Conservation (phyloP, 2,329 filamentous ascomycete species). For the Aspergillus ochraceoroseus region DNA sequence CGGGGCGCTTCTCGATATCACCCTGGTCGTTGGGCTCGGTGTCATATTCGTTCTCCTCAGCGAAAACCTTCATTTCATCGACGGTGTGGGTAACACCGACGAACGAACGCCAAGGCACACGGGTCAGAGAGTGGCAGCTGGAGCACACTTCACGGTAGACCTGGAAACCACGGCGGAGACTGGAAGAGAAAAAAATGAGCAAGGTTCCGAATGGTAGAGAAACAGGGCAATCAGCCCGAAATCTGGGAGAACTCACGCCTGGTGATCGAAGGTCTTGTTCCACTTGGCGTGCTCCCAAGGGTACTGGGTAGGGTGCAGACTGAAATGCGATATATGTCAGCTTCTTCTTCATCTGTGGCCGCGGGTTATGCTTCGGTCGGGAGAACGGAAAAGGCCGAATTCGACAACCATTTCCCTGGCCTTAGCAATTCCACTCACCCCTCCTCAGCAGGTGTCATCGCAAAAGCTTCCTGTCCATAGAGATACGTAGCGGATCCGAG, state of each 20-base stretch:
- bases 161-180: conserved; percentile 97
- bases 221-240: conserved; percentile 10
- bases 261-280: conserved; percentile 94
- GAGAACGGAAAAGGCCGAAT: conserved; percentile 16
- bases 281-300: conserved; percentile 93
- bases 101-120: conserved; percentile 87
- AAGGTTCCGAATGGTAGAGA: conserved; percentile 16
- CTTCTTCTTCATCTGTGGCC: conserved; percentile 18
- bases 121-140: conserved; percentile 91
- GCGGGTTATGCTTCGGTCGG: conserved; percentile 27
- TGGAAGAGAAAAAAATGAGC: conserved; percentile 40
- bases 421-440: conserved; percentile 65
- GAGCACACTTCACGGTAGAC: conserved; percentile 98
- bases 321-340: conserved; percentile 43
- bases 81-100: conserved; percentile 91
- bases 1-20: conserved; percentile 95
- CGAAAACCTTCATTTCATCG: conserved; percentile 94
- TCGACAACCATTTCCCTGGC: conserved; percentile 17
- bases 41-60: conserved; percentile 98
- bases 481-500: conserved; percentile 87
- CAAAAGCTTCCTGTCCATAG: conserved; percentile 81
- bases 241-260: conserved; percentile 63
- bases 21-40: conserved; percentile 96
- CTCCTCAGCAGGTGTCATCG: conserved; percentile 92
- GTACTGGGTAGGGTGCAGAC: conserved; percentile 85